These are phyloP conservation scores for Colletotrichum coccodes DNA, from an alignment of 2,329 filamentous ascomycete species.

Conservation along the genomic window DNA sequence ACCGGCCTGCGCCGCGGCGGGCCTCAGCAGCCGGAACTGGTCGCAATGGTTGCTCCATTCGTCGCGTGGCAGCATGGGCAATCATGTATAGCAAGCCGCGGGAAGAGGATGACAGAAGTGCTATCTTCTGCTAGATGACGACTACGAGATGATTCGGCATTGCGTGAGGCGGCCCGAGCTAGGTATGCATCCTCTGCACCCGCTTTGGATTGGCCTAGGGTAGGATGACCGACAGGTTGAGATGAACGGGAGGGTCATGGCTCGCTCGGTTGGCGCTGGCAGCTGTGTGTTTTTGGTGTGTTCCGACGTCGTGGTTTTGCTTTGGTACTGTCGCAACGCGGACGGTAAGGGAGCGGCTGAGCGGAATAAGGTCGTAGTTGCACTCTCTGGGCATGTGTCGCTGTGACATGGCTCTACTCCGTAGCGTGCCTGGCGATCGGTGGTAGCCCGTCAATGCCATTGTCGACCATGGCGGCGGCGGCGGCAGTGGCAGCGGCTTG, in stretches of 20 bases:
- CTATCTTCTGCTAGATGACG: neutral
- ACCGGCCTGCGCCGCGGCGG: constrained; percentile 14
- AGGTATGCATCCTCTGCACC: neutral
- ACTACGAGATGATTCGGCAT: neutral
- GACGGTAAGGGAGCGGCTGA: constrained; percentile 14
- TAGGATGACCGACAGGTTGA: neutral
- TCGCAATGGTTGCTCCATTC: constrained; percentile 33
- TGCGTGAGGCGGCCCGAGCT: neutral
- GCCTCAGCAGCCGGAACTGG: constrained; percentile 2
- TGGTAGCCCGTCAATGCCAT: neutral
- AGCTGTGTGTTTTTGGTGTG: neutral
- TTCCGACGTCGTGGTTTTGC: constrained; percentile 24
- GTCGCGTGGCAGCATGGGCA: constrained; percentile 28
- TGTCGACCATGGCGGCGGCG: neutral
- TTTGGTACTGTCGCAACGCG: constrained; percentile 10
- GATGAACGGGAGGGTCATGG: neutral
- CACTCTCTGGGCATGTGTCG: constrained; percentile 1
- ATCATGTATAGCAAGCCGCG: constrained; percentile 5
- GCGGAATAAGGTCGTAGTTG: constrained; percentile 6
- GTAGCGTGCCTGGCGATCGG: constrained; percentile 14
- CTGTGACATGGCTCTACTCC: neutral
- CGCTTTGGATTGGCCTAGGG: neutral
- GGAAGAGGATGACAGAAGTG: neutral
- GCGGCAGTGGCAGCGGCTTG: neutral
- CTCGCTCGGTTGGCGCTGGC: neutral